Percentiles rank a stretch among this genome's conserved stretches.
These are phyloP conservation scores for Orbilia blumenaviensis DNA, from an alignment of 2,329 filamentous ascomycete genomes.

Conservation along the genomic window DNA sequence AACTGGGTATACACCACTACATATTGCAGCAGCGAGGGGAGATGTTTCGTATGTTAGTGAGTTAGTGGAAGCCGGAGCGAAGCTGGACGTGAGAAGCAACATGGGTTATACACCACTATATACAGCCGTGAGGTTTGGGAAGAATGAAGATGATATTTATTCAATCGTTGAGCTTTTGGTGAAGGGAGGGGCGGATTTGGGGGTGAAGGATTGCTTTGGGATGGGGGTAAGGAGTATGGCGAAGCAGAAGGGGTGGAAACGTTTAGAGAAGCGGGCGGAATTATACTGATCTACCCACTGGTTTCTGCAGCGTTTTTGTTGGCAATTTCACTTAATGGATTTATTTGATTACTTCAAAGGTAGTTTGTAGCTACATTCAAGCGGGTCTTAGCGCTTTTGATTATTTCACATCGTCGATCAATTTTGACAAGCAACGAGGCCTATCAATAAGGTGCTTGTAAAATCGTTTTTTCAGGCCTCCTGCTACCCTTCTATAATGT, in stretches of 20 bases:
- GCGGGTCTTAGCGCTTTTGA: too few species aligned
- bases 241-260: constrained; percentile 21
- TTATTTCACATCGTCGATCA: too few species aligned
- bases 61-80: constrained; percentile 19
- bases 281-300: neutral
- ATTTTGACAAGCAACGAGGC: too few species aligned
- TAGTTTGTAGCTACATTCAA: neutral
- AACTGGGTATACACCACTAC: constrained; percentile 38
- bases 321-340: too few species aligned
- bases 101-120: constrained; percentile 33
- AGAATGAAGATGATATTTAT: neutral
- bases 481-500: too few species aligned
- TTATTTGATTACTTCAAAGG: too few species aligned
- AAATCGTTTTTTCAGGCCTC: too few species aligned
- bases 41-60: constrained; percentile 1
- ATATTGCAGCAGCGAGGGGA: constrained; percentile 16
- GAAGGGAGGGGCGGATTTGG: constrained; percentile 35
- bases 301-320: neutral
- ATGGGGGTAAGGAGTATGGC: constrained; percentile 32
- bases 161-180: constrained; percentile 32
- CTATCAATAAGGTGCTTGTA: too few species aligned
- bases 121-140: constrained; percentile 29
- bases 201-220: constrained; percentile 33
- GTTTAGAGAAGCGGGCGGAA: neutral
- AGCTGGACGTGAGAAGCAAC: constrained; percentile 20